Conservation (phyloP, 2,329 filamentous ascomycete species). For the Taxawa tesnikishii region DNA sequence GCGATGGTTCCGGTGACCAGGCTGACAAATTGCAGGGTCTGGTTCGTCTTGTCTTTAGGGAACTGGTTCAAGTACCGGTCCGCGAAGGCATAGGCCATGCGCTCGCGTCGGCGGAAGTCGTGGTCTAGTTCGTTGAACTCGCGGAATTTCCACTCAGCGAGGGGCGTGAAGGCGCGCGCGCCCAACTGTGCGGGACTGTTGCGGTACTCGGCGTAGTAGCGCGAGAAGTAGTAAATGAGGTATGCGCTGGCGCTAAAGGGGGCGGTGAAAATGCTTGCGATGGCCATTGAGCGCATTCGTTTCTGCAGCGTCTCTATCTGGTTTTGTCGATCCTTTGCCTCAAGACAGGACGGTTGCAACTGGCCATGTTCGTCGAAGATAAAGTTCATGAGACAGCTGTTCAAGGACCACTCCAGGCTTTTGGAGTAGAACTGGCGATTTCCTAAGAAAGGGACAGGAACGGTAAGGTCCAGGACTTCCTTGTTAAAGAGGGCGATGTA, state of each 20-base stretch:
- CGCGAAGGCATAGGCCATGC: conserved; percentile 92
- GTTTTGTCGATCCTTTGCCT: conserved; percentile 64
- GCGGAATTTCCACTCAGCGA: conserved; percentile 95
- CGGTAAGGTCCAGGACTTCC: conserved; percentile 75
- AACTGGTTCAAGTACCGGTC: conserved; percentile 91
- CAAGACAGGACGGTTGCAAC: conserved; percentile 74
- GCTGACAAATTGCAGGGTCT: conserved; percentile 69
- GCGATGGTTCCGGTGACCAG: conserved; percentile 81
- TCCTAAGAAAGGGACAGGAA: conserved; percentile 73
- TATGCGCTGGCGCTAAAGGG: conserved; percentile 83
- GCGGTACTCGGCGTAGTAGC: conserved; percentile 94
- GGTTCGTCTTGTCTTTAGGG: conserved; percentile 85
- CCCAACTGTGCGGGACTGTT: conserved; percentile 80
- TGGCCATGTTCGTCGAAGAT: conserved; percentile 86
- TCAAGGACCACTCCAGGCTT: conserved; percentile 83
- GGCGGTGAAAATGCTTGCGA: conserved; percentile 76
- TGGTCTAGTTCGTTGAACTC: conserved; percentile 97
- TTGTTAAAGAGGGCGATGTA: conserved; percentile 97
- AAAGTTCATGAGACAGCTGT: conserved; percentile 83
- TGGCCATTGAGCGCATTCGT: conserved; percentile 69
- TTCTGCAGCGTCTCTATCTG: conserved; percentile 67
- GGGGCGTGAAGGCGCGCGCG: conserved; percentile 80
- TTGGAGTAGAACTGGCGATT: conserved; percentile 75
- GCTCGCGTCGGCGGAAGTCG: conserved; percentile 75
- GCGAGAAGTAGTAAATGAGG: conserved; percentile 81